Evolutionary conservation across 1,284 basidiomycete species (phyloP), one percentile per base, ranked within the genome.

Genomic region (Neotropicomus parvogracilis): DNA sequence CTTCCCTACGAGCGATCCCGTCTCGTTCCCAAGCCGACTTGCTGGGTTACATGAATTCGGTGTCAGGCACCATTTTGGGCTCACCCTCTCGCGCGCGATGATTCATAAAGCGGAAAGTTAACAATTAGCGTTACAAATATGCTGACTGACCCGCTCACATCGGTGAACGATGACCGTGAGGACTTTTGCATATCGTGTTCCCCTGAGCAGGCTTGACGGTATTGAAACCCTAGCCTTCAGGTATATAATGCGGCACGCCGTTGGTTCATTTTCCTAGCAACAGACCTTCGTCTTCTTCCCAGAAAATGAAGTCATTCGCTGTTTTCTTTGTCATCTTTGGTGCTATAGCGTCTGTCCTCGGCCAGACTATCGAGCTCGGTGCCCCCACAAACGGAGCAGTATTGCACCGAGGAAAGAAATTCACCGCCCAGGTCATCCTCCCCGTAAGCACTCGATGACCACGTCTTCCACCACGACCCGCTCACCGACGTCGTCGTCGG

Each of bases 321-420:
- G 12, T 29, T 14, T 24, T 52, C 16, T 31, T 40, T 36, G 21
- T 54, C 19, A 37, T 66, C 6, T 28, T 35, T 17, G 21, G 43
- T 11, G 48, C 38, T 4, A 52, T 42, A 7, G 47, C 31, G 0
- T 46, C 50, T 35, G 55, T 52, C 10, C 35, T 65, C 12, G 53
- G 61, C 6, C 66, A 65, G 46, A 66, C 64, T 1, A 67, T 68
- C 8, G 44, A 55, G 33, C 35, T 68, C 5, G 63, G 60, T 29
- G 6, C 31, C 19, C 65, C 65, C 12, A 44, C 48, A 4, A 14
- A 53, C 4, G 60, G 64, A 7, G 31, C 49, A 9, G 31, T 55
- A 16, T 17, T 64, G 20, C 5, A 0, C 3, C 48, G 19, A 8
- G 63, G 62, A 24, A 3, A 56, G 28, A 38, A 26, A 14, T 54